phyloP scores from a whole-genome alignment of 2,329 filamentous ascomycete species.

The Chrysosporium queenslandicum region DNA sequence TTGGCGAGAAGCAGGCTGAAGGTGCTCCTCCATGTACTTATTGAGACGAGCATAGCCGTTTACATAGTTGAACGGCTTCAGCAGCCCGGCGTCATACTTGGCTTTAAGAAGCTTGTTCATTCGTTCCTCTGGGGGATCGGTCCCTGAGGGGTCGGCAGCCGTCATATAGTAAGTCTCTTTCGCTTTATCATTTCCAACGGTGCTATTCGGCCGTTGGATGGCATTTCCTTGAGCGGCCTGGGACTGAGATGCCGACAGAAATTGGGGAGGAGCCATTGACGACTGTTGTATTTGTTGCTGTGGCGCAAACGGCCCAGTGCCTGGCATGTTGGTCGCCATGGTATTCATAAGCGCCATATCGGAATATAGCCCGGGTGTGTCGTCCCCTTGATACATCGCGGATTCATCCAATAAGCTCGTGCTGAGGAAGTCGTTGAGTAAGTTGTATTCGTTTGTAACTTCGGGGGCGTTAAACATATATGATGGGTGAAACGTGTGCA shows the following conservation, averaged over 20 bases:
- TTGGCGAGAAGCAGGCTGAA: slow-evolving; percentile 70
- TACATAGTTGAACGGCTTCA: slow-evolving; percentile 97
- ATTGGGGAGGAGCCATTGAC: slow-evolving; percentile 23
- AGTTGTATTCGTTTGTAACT: slow-evolving; percentile 90
- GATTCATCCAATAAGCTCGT: slow-evolving; percentile 81
- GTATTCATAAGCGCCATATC: slow-evolving; percentile 47
- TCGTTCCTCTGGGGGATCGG: slow-evolving; percentile 77
- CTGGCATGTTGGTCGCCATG: slow-evolving; percentile 25
- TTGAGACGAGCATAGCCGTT: slow-evolving; percentile 87
- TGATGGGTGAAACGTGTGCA: slow-evolving; percentile 85
- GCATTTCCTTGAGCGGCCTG: slow-evolving; percentile 39
- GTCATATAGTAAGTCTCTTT: slow-evolving; percentile 89
- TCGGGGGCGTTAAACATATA: slow-evolving; percentile 95
- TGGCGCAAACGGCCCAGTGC: slow-evolving; percentile 25
- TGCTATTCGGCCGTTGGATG: slow-evolving; percentile 52
- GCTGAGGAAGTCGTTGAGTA: slow-evolving; percentile 92
- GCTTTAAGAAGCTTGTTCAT: slow-evolving; percentile 91
- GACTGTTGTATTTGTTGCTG: slow-evolving; percentile 29
- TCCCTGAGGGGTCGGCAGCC: slow-evolving; percentile 83
- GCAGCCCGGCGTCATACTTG: slow-evolving; percentile 88
- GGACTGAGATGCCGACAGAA: slow-evolving; percentile 21
- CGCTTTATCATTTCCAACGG: slow-evolving; percentile 55
- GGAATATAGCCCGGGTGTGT: slow-evolving; percentile 51
- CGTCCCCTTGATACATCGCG: slow-evolving; percentile 56
- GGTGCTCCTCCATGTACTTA: slow-evolving; percentile 82